phyloP scores from a whole-genome alignment of 192 early-diverging fungal species.

The Backusella sp. region DNA sequence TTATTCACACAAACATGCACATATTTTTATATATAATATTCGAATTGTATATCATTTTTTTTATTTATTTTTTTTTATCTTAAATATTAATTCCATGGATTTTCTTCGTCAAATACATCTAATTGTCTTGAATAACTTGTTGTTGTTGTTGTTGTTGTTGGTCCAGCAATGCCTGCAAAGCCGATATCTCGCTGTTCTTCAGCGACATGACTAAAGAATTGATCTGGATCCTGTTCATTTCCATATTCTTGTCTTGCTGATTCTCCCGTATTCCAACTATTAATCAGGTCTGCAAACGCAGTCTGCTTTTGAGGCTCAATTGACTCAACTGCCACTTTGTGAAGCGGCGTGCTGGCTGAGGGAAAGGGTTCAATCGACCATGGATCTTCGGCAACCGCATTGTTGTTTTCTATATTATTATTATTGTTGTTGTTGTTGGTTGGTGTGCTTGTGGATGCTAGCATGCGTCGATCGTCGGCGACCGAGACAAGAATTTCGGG shows the following conservation, averaged over 20 bases:
- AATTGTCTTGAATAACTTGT: background rate
- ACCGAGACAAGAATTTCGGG: background rate
- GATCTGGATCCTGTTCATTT: background rate
- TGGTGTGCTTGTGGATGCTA: slow-evolving; percentile 18
- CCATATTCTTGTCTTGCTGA: background rate
- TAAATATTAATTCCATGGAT: slow-evolving; percentile 18
- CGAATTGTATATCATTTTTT: background rate
- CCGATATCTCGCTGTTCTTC: slow-evolving; percentile 29
- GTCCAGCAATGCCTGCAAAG: slow-evolving; percentile 27
- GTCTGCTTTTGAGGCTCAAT: slow-evolving; percentile 24
- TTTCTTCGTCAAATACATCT: slow-evolving; percentile 16
- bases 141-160: background rate
- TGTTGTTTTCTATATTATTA: background rate
- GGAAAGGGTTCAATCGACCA: slow-evolving; percentile 11
- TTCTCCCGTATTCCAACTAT: slow-evolving; percentile 20
- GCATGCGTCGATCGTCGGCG: background rate
- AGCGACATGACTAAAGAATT: slow-evolving; percentile 20
- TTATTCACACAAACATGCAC: background rate
- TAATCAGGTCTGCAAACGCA: slow-evolving; percentile 34
- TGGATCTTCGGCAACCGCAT: slow-evolving; percentile 1
- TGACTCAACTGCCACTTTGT: background rate
- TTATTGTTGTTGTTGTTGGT: background rate
- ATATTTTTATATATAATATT: background rate
- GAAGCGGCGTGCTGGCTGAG: slow-evolving; percentile 12
- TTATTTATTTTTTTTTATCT: background rate